A percentile compares a stretch with the other conserved stretches of the same genome.
phyloP scores from a whole-genome alignment of 2,329 filamentous ascomycete genomes.

The Knufia fluminis region DNA sequence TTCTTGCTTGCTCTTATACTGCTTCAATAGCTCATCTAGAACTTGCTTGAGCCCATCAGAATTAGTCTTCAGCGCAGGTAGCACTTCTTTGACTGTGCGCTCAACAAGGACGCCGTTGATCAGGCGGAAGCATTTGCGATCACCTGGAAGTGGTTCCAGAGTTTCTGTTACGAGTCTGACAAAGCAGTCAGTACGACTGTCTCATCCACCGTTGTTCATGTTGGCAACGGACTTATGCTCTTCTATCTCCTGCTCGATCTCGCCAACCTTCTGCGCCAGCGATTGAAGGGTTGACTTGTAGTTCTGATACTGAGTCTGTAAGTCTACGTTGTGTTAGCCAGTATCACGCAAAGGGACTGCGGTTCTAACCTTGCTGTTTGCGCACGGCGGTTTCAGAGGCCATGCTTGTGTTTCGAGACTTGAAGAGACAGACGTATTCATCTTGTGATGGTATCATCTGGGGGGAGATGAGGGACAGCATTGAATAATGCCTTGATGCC shows the following conservation, averaged over 20 bases:
- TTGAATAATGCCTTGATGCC: too few species aligned
- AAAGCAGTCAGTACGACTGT: constrained; percentile 14
- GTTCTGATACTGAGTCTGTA: constrained; percentile 42
- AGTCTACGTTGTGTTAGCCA: constrained; percentile 30
- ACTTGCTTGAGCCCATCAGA: constrained; percentile 90
- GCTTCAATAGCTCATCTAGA: constrained; percentile 86
- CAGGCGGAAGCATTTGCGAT: constrained; percentile 97
- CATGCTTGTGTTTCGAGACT: too few species aligned
- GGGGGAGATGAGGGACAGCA: too few species aligned
- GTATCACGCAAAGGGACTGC: too few species aligned
- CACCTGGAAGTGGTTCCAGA: constrained; percentile 66
- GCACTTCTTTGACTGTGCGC: constrained; percentile 83
- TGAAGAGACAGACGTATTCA: too few species aligned
- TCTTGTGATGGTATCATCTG: too few species aligned
- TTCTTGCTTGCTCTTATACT: constrained; percentile 89
- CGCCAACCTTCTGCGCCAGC: constrained; percentile 90
- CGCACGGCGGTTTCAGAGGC: constrained; percentile 22
- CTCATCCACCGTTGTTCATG: not conserved
- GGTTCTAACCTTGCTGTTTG: constrained; percentile 42
- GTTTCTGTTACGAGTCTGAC: constrained; percentile 87
- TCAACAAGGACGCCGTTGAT: constrained; percentile 96
- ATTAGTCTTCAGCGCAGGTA: constrained; percentile 86
- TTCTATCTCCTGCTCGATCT: constrained; percentile 93
- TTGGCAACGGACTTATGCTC: constrained; percentile 76
- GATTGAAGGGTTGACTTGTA: constrained; percentile 71